Base-by-base conservation (phyloP, 169 alveolate genomes). In the Eimeria necatrix region DNA sequence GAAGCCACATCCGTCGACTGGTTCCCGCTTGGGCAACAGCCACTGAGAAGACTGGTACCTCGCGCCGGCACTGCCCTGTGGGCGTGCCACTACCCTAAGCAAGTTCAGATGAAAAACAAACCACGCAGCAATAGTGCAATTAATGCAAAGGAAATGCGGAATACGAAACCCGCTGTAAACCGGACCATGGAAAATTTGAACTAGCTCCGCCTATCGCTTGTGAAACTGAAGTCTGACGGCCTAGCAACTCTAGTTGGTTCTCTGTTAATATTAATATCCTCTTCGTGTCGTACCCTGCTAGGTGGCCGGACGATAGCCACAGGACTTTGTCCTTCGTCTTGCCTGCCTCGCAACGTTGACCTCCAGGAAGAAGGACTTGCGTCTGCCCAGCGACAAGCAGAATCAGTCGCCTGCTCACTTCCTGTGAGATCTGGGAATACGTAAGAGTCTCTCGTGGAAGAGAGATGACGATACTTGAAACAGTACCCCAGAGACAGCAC, bases 1-100 rank as follows among this genome's bases (percentile, higher is more conserved):
- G 96, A 41, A 93, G 68, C 97, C 97, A 96, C 76, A 96, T 68
- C 32, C 92, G 46, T 71, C 96, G 86, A 8, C 49, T 46, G 18
- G 71, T 68, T 4, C 68, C 61, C 51, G 84, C 87, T 1, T 87
- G 64, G 20, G 83, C 64, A 32, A 91, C 81, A 10, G 90, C 96
- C 24, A 95, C 89, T 3, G 89, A 80, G 10, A 80, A 80, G 51
- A 24, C 49, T 5, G 89, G 71, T 20, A 60, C 22, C 49, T 80
- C 89, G 5, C 70, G 7, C 12, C 89, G 61, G 14, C 52, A 52
- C 89, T n/a, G 26, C 6, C 5, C 49, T 0, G 48, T 41, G 8
- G 86, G 32, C 71, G 49, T 48, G 51, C 22, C 71, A 18, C 68
- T 18, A 56, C 22, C 20, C 68, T 56, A 18, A 10, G 20, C 68